Evolutionary conservation across 805 yeast genomes (phyloP).

Genomic region (Candida manassasensis): DNA sequence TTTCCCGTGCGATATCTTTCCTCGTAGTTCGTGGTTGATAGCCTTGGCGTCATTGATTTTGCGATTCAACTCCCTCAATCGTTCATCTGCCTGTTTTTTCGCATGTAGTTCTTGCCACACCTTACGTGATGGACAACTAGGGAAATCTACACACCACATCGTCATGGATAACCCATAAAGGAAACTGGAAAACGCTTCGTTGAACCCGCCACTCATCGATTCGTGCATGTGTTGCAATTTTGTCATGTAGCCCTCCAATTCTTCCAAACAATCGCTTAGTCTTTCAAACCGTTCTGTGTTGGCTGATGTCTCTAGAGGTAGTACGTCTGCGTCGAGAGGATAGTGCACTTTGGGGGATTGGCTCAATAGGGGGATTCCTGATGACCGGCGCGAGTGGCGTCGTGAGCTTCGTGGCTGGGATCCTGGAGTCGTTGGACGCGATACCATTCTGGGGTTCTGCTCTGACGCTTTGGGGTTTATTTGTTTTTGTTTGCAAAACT

Average conservation of each 20-base stretch:
- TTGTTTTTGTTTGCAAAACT: conserved; percentile 1
- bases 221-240: conserved; percentile 57
- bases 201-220: conserved; percentile 53
- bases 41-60: conserved; percentile 16
- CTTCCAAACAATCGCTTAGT: conserved; percentile 46
- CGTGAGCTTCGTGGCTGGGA: conserved; percentile 16
- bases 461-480: conserved; percentile 4
- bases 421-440: conserved; percentile 20
- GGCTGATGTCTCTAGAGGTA: conserved; percentile 40
- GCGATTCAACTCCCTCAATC: conserved; percentile 18
- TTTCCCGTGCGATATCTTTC: conserved; percentile 11
- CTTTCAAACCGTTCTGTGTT: conserved; percentile 39
- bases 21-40: conserved; percentile 22
- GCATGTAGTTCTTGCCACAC: conserved; percentile 28
- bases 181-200: conserved; percentile 74
- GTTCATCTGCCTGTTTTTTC: conserved; percentile 17
- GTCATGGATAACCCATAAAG: conserved; percentile 77
- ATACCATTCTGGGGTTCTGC: conserved; percentile 11
- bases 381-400: conserved; percentile 25
- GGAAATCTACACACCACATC: conserved; percentile 83
- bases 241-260: conserved; percentile 56
- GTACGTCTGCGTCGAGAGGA: conserved; percentile 33
- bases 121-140: conserved; percentile 33
- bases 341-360: conserved; percentile 44
- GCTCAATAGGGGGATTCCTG: conserved; percentile 34